Conservation (phyloP, 371 early-diverging fungal species). For the Mucor circinelloides region DNA sequence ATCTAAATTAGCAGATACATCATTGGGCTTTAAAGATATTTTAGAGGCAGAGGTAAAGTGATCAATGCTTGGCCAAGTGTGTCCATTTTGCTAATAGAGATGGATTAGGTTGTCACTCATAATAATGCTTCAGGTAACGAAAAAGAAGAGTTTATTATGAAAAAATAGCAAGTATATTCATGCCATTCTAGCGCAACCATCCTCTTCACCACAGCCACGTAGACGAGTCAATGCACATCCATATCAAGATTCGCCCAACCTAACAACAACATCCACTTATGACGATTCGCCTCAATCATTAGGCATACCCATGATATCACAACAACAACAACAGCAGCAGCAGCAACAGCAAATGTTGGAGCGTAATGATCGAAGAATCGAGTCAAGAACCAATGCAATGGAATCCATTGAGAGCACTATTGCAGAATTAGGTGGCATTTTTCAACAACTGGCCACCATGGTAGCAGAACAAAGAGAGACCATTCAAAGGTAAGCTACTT, state of each 20-base stretch:
- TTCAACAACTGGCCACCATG: conserved; percentile 92
- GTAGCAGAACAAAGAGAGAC: conserved; percentile 95
- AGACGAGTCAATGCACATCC: conserved; percentile 31
- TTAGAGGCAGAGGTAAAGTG: conserved; percentile 79
- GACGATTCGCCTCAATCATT: conserved; percentile 48
- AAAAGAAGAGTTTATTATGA: background rate
- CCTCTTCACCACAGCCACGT: conserved; percentile 54
- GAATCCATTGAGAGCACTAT: conserved; percentile 96
- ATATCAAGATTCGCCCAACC: conserved; percentile 3
- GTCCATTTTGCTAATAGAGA: background rate
- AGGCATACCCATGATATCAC: conserved; percentile 54
- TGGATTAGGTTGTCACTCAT: background rate
- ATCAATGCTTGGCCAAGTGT: background rate
- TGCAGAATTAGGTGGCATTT: conserved; percentile 95
- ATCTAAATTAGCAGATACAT: conserved; percentile 85
- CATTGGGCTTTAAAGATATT: conserved; percentile 88
- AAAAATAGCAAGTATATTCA: background rate
- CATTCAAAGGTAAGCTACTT: conserved; percentile 70
- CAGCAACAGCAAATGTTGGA: conserved; percentile 58
- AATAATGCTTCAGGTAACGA: conserved; percentile 1
- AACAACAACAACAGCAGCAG: conserved; percentile 64
- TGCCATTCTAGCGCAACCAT: conserved; percentile 6
- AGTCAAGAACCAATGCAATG: conserved; percentile 87
- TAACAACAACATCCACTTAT: conserved; percentile 24
- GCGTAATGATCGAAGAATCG: conserved; percentile 73